Conservation (phyloP, 257 asterid genomes). For the Petrea volubilis region DNA sequence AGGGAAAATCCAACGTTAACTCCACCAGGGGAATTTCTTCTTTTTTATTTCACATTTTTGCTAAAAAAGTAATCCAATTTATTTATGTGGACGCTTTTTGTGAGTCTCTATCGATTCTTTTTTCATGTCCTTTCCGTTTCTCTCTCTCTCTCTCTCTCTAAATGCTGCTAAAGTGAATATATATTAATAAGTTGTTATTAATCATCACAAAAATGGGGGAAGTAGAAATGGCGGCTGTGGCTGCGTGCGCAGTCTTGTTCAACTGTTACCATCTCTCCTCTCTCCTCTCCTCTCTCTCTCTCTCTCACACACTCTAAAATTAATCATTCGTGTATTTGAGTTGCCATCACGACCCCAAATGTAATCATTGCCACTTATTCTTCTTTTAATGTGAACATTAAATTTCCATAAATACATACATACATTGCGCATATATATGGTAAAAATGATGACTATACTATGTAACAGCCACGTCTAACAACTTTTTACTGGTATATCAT, state of each 20-base stretch:
- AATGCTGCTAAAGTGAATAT: slow-evolving; percentile 5
- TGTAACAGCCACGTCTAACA: slow-evolving; percentile 23
- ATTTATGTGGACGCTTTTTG: not conserved
- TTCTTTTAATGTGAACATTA: not conserved
- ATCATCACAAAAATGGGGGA: slow-evolving; percentile 24
- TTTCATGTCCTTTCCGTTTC: slow-evolving; percentile 31
- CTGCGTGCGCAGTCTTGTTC: slow-evolving; percentile 54
- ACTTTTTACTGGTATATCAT: not conserved
- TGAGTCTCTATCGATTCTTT: slow-evolving; percentile 37
- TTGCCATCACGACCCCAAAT: slow-evolving; percentile 47
- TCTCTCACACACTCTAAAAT: slow-evolving; percentile 5
- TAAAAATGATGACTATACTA: not conserved
- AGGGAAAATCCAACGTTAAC: slow-evolving; percentile 13
- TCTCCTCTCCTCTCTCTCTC: not conserved
- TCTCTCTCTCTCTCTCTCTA: slow-evolving; percentile 18
- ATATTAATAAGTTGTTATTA: slow-evolving; percentile 27
- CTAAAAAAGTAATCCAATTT: not conserved
- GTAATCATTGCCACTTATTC: slow-evolving; percentile 37
- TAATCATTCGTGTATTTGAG: slow-evolving; percentile 16
- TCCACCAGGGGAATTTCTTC: not conserved
- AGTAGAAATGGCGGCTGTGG: slow-evolving; percentile 75
- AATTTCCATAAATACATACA: slow-evolving; percentile 15
- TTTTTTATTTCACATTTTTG: not conserved
- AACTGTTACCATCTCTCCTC: not conserved
- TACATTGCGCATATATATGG: not conserved